Percentiles rank a stretch among this genome's conserved stretches.
phyloP scores from a whole-genome alignment of 176 grass and related monocot species.

The Raddia guianensis region DNA sequence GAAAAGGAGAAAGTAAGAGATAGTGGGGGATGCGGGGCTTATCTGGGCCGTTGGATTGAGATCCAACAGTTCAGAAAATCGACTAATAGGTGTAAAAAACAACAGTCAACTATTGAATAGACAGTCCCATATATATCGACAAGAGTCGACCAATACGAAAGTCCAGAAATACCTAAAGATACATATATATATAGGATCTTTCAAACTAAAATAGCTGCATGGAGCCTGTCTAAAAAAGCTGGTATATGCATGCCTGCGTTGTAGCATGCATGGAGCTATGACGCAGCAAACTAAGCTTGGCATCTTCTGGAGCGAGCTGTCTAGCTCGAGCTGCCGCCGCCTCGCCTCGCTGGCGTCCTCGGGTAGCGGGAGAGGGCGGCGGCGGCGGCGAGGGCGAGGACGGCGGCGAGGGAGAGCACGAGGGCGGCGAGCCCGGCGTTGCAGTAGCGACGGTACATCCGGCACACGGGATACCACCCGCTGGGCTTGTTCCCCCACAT shows the following conservation, averaged over 20 bases:
- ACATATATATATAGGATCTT: neutral
- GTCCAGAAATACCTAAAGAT: too few species aligned
- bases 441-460: slow-evolving; percentile 48
- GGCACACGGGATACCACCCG: slow-evolving; percentile 62
- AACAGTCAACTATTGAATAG: too few species aligned
- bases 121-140: too few species aligned
- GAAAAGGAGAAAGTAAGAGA: too few species aligned
- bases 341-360: neutral
- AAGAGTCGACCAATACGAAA: too few species aligned
- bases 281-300: neutral
- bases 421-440: slow-evolving; percentile 32
- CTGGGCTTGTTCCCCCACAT: slow-evolving; percentile 53
- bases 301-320: neutral
- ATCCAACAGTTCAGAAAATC: too few species aligned
- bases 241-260: neutral
- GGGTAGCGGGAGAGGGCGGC: slow-evolving; percentile 41
- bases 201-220: neutral
- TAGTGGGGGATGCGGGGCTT: too few species aligned
- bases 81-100: too few species aligned
- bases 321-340: too few species aligned
- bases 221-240: neutral
- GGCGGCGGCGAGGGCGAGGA: slow-evolving; percentile 36
- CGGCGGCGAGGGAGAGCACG: slow-evolving; percentile 26
- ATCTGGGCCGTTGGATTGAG: too few species aligned
- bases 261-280: neutral